Evolutionary conservation across 495 filamentous ascomycete species (phyloP).

Genomic region (Hypoxylon fuscum): DNA sequence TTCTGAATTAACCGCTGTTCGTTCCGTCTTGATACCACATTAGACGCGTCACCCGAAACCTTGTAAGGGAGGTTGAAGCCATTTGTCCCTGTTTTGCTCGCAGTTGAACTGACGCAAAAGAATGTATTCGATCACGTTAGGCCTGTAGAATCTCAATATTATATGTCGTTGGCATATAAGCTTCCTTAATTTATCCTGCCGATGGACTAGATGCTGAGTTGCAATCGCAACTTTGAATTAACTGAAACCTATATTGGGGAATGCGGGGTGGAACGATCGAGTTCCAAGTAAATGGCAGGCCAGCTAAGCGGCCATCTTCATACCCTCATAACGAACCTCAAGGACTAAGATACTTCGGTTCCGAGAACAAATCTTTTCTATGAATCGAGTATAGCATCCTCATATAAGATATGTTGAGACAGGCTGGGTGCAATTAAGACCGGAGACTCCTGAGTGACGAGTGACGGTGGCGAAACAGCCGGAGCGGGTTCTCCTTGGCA

Average conservation of each 20-base stretch:
- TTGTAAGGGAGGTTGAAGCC: conserved; percentile 15
- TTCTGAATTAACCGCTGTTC: conserved; percentile 28
- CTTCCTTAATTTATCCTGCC: conserved; percentile 14
- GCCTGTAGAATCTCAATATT: neutral
- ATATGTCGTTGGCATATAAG: conserved; percentile 8
- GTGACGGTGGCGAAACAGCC: conserved; percentile 14
- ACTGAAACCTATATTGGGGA: too few species aligned
- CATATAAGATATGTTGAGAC: neutral
- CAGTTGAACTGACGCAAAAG: conserved; percentile 18
- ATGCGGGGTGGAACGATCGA: conserved; percentile 15
- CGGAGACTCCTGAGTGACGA: neutral
- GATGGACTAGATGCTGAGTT: too few species aligned
- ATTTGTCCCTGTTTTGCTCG: conserved; percentile 26
- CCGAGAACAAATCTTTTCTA: neutral
- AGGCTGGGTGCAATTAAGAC: neutral
- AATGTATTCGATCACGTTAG: conserved; percentile 3
- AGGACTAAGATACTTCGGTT: neutral
- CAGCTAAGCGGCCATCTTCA: too few species aligned
- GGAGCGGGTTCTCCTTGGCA: conserved; percentile 7
- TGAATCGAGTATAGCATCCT: neutral
- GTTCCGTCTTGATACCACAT: conserved; percentile 19
- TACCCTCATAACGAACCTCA: neutral
- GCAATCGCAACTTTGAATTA: too few species aligned
- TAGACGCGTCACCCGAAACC: conserved; percentile 25
- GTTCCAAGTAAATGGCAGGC: neutral